phyloP scores from a whole-genome alignment of 495 filamentous ascomycete species.

The Aspergillus campestris region DNA sequence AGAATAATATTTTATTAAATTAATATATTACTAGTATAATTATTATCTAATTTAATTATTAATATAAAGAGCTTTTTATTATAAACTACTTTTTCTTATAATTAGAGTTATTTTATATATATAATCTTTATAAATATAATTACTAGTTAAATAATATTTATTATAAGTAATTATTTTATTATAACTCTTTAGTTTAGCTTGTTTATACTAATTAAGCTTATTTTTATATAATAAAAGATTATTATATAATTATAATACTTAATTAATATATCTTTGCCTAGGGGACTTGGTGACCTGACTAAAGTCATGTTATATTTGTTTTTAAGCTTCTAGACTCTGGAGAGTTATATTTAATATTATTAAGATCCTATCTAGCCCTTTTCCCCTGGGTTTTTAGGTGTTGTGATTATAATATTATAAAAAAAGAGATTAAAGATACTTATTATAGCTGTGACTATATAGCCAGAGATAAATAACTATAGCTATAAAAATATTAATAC shows the following conservation, averaged over 20 bases:
- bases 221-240: neutral
- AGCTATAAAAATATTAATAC: conserved; percentile 3
- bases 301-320: neutral
- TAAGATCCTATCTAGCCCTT: no score
- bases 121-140: no score
- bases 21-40: conserved; percentile 2
- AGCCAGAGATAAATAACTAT: conserved; percentile 1
- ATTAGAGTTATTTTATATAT: no score
- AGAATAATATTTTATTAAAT: neutral
- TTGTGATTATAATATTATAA: neutral
- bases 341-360: neutral
- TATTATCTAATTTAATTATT: no score
- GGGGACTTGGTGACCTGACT: neutral
- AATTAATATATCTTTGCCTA: no score
- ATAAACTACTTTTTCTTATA: no score
- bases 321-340: neutral
- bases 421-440: neutral
- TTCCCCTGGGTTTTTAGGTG: no score
- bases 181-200: no score
- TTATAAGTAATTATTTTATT: no score
- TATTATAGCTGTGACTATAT: neutral
- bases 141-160: no score
- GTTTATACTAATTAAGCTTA: no score
- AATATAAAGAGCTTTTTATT: no score
- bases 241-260: neutral